Percentiles rank a stretch among this genome's conserved stretches.
phyloP scores from a whole-genome alignment of 768 basidiomycete species.

The Lentinula aciculospora region DNA sequence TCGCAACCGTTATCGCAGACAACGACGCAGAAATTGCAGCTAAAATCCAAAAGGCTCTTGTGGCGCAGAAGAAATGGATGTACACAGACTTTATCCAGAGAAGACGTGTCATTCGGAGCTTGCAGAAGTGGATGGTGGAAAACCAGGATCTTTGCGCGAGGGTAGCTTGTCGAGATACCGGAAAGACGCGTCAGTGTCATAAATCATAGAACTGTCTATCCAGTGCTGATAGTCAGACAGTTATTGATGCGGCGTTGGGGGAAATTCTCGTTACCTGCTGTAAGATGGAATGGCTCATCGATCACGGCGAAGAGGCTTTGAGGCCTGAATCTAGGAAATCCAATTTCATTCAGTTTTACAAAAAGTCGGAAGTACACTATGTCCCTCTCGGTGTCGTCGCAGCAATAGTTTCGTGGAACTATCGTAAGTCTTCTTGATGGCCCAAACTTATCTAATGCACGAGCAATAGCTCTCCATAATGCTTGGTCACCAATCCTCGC shows the following conservation, averaged over 20 bases:
- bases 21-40: slow-evolving; percentile 59
- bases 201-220: slow-evolving; percentile 5
- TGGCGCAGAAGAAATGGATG: slow-evolving; percentile 71
- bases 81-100: slow-evolving; percentile 74
- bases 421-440: slow-evolving; percentile 45
- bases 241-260: slow-evolving; percentile 90
- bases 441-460: background rate
- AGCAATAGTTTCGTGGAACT: slow-evolving; percentile 94
- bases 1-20: slow-evolving; percentile 75
- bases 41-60: slow-evolving; percentile 64
- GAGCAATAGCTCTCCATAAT: slow-evolving; percentile 78
- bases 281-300: slow-evolving; percentile 89
- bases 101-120: slow-evolving; percentile 75
- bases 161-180: slow-evolving; percentile 89
- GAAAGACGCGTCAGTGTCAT: slow-evolving; percentile 76
- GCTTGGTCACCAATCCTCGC: slow-evolving; percentile 92
- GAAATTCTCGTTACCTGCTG: slow-evolving; percentile 94
- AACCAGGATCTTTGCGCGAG: slow-evolving; percentile 85
- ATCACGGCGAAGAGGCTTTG: slow-evolving; percentile 76
- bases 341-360: slow-evolving; percentile 69
- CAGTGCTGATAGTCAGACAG: slow-evolving; percentile 29
- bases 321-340: slow-evolving; percentile 64
- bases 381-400: slow-evolving; percentile 92
- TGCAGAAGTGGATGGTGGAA: slow-evolving; percentile 89
- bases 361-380: slow-evolving; percentile 73